phyloP scores from a whole-genome alignment of 2,329 filamentous ascomycete species.

The Delphinella strobiligena region DNA sequence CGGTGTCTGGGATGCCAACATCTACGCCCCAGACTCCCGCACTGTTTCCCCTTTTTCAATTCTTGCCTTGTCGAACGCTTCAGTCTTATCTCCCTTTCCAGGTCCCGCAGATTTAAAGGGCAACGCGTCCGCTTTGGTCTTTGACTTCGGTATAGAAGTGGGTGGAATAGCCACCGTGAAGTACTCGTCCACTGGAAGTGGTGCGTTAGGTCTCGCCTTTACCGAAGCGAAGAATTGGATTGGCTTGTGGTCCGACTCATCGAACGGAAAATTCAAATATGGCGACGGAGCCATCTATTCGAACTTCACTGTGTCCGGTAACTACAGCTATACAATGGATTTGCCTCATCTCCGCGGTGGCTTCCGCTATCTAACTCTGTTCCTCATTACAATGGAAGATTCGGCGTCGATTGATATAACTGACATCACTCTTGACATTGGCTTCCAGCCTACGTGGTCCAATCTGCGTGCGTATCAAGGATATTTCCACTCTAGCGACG shows the following conservation, averaged over 20 bases:
- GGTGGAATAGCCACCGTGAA: constrained; percentile 43
- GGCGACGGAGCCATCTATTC: constrained; percentile 34
- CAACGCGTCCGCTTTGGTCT: constrained; percentile 43
- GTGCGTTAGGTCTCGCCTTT: constrained; percentile 27
- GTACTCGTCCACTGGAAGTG: constrained; percentile 31
- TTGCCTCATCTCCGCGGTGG: constrained; percentile 36
- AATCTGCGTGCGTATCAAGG: constrained; percentile 27
- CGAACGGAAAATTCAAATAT: constrained; percentile 25
- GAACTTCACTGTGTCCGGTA: constrained; percentile 23
- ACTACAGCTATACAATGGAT: constrained; percentile 32
- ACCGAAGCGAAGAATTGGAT: constrained; percentile 31
- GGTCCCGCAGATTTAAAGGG: constrained; percentile 22
- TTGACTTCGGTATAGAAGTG: constrained; percentile 48
- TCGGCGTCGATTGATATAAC: constrained; percentile 25
- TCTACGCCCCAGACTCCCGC: constrained; percentile 42
- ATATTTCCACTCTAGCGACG: constrained; percentile 24
- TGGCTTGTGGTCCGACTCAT: constrained; percentile 31
- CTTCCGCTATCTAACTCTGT: constrained; percentile 41
- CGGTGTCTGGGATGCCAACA: constrained; percentile 47
- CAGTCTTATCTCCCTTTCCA: constrained; percentile 20
- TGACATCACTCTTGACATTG: constrained; percentile 31
- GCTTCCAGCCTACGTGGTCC: constrained; percentile 39
- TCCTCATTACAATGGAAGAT: constrained; percentile 25
- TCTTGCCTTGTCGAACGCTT: constrained; percentile 25
- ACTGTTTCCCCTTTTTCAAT: constrained; percentile 35